Evolutionary conservation across 148 eudicot genomes (phyloP), one percentile per base, ranked within the genome.

Genomic region (Simmondsia chinensis): DNA sequence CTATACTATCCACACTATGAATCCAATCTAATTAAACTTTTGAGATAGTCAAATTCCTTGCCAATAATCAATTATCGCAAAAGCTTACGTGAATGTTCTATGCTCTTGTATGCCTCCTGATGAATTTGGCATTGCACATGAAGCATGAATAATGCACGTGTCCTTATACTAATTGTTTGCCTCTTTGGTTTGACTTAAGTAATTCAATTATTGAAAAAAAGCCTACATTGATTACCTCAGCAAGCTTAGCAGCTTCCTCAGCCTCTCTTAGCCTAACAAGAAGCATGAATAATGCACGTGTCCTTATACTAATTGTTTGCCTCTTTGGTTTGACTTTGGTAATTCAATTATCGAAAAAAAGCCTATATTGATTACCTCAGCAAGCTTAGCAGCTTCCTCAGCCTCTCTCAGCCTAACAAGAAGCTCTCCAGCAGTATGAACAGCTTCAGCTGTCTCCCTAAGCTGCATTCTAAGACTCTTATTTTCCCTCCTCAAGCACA

Each of bases 381-480:
- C 75, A 25, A 70, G 48, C 21, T 80, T 59, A 30, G 95, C 94
- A 18, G 77, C 60, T 71, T 82, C 88, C 43, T 91, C 99, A 18
- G 99, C 99, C 70, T 91, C 99, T 75, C 76, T 82, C 44, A 91
- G 77, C 57, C 95, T 52, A 26, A 70, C 95, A 43, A 91, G 95
- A 37, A 85, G 69, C 45, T 91, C 99, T 5, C 99, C 99, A 47
- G 95, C 99, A 50, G 99, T 84, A 50, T 85, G 85, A 59, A 91
- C 95, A 50, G 99, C 99, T 57, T 91, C 99, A 15, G 95, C 95
- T 43, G 95, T 91, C 60, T 91, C 95, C 57, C 84, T 72, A 14
- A 91, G 81, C 61, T 91, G 99, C 15, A 79, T 49, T 39, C 64
- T 82, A 4, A 91, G 78, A 60, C 79, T 64, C 53, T 41, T 70